Evolutionary conservation across 2,329 filamentous ascomycete species (phyloP).

Genomic region (Trichoderma polysporum): DNA sequence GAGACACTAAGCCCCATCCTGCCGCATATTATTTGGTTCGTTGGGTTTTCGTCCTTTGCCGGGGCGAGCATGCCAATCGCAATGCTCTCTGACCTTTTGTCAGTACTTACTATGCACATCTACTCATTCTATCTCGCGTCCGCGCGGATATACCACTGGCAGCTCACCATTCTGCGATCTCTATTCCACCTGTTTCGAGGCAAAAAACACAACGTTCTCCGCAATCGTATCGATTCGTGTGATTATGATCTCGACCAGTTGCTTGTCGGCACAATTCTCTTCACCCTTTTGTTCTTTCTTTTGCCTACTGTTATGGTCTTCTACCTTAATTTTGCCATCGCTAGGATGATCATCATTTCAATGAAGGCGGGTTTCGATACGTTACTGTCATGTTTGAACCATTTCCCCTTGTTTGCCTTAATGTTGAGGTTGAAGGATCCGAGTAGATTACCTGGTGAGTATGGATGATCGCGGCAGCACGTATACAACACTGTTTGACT

Average conservation of each 20-base stretch:
- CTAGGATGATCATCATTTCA: slow-evolving; percentile 91
- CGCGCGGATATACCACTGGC: slow-evolving; percentile 97
- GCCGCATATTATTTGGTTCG: slow-evolving; percentile 85
- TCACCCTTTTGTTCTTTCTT: slow-evolving; percentile 92
- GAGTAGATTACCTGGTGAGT: slow-evolving; percentile 74
- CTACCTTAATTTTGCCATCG: slow-evolving; percentile 92
- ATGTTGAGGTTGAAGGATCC: slow-evolving; percentile 97
- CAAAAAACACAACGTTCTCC: slow-evolving; percentile 95
- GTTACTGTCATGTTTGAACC: slow-evolving; percentile 87
- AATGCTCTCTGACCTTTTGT: slow-evolving; percentile 90
- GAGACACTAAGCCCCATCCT: slow-evolving; percentile 73
- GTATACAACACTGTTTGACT: background rate
- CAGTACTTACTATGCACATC: slow-evolving; percentile 89
- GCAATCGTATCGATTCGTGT: slow-evolving; percentile 97
- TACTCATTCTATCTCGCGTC: slow-evolving; percentile 98
- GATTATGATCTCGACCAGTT: slow-evolving; percentile 98
- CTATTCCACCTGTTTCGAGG: slow-evolving; percentile 98
- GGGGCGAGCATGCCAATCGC: slow-evolving; percentile 97
- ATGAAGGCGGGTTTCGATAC: slow-evolving; percentile 92
- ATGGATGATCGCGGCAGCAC: background rate
- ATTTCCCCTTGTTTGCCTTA: slow-evolving; percentile 94
- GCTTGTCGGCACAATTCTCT: slow-evolving; percentile 91
- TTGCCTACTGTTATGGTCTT: slow-evolving; percentile 94
- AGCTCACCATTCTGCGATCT: slow-evolving; percentile 92
- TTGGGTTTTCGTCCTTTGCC: slow-evolving; percentile 92